These are phyloP conservation scores for Alternaria dauci DNA, from an alignment of 2,329 filamentous ascomycete genomes.

Conservation along the genomic window DNA sequence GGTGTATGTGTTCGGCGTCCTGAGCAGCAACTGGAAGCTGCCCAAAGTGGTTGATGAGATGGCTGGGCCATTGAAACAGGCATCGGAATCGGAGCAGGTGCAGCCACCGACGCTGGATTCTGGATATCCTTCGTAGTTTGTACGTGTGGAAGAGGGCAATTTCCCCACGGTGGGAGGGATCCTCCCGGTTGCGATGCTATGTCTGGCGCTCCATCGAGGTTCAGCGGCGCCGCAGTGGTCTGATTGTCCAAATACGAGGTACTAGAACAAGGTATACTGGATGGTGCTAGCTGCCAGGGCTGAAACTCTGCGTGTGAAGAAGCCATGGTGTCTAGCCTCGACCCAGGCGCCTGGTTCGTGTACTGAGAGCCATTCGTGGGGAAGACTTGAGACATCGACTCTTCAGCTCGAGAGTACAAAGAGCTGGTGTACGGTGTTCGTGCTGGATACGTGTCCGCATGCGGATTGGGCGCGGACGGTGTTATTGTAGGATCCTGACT, in stretches of 20 bases:
- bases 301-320: neutral
- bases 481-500: neutral
- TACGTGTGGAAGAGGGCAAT: neutral
- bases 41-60: conserved; percentile 1
- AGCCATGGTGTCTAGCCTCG: neutral
- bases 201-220: neutral
- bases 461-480: neutral
- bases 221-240: neutral
- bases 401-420: neutral
- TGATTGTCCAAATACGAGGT: neutral
- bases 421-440: neutral
- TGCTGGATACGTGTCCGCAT: neutral
- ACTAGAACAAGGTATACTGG: neutral
- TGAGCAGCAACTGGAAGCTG: conserved; percentile 3
- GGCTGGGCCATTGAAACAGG: neutral
- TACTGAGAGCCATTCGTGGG: neutral
- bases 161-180: neutral
- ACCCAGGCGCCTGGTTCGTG: neutral
- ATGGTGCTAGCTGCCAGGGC: neutral
- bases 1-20: neutral
- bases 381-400: neutral
- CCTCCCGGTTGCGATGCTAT: neutral
- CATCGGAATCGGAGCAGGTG: neutral
- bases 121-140: neutral
- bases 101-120: neutral